A percentile compares a stretch with the other conserved stretches of the same genome.
Conservation (phyloP, 768 basidiomycete genomes). For the Pilatotrama ljubarskyi region DNA sequence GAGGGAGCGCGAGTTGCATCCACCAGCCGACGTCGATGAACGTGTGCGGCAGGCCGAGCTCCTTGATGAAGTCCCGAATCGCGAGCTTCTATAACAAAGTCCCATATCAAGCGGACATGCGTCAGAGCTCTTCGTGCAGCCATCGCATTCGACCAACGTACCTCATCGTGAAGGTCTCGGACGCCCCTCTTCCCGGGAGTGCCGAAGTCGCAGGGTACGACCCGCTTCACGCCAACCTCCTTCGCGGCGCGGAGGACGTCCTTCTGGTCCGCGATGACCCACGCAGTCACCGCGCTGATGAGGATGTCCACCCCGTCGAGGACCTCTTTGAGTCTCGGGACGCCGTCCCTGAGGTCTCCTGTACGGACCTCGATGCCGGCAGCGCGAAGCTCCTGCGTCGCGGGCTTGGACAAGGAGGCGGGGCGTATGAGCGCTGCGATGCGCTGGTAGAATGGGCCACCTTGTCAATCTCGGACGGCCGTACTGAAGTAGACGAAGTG, state of each 20-base stretch:
- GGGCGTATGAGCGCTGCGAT: constrained; percentile 6
- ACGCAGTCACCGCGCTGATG: constrained; percentile 7
- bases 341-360: constrained; percentile 12
- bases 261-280: background rate
- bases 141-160: background rate
- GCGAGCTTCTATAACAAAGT: constrained; percentile 28
- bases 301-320: constrained; percentile 21
- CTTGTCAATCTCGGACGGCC: no score
- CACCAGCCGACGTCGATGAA: constrained; percentile 37
- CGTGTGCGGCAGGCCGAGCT: constrained; percentile 30
- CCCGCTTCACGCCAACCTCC: constrained; percentile 21
- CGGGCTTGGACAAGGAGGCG: constrained; percentile 18
- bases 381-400: background rate
- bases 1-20: constrained; percentile 27
- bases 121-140: no score
- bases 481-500: no score
- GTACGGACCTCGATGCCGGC: constrained; percentile 20
- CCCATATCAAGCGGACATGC: no score
- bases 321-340: constrained; percentile 12
- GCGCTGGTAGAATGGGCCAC: no score
- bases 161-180: constrained; percentile 6
- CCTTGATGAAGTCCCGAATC: constrained; percentile 29
- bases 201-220: constrained; percentile 26
- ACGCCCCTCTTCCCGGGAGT: constrained; percentile 13
- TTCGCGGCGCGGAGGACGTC: constrained; percentile 23